phyloP scores from a whole-genome alignment of 257 asterid species.

The Solanum chmielewskii region DNA sequence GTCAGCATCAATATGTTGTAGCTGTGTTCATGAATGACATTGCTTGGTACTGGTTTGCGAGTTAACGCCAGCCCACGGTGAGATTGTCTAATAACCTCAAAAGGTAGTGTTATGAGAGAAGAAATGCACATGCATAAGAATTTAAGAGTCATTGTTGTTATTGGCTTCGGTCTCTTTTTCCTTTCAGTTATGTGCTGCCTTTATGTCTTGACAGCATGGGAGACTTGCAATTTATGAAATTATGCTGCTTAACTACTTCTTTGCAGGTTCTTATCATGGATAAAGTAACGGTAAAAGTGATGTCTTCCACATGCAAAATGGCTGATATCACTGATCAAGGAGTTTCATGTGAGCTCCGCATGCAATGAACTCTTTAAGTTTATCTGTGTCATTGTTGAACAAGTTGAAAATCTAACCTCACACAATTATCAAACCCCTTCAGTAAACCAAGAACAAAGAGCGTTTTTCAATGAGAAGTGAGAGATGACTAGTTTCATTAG shows the following conservation, averaged over 20 bases:
- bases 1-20: not conserved
- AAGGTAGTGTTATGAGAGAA: not conserved
- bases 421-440: not conserved
- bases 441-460: not conserved
- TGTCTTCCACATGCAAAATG: conserved; percentile 96
- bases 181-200: not conserved
- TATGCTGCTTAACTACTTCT: not conserved
- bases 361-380: not conserved
- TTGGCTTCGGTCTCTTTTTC: not conserved
- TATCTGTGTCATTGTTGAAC: not conserved
- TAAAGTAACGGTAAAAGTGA: conserved; percentile 86
- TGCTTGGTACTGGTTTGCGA: not conserved
- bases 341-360: conserved; percentile 66
- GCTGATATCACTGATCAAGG: conserved; percentile 96
- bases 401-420: not conserved
- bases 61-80: not conserved
- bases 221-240: not conserved
- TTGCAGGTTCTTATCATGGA: conserved; percentile 97
- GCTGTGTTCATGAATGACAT: not conserved
- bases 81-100: not conserved
- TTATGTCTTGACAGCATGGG: not conserved
- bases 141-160: not conserved
- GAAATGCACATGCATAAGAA: not conserved
- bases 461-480: not conserved
- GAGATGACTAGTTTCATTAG: not conserved